These are phyloP conservation scores for Tulasnella sp. DNA, from an alignment of 768 basidiomycete genomes.

Conservation along the genomic window DNA sequence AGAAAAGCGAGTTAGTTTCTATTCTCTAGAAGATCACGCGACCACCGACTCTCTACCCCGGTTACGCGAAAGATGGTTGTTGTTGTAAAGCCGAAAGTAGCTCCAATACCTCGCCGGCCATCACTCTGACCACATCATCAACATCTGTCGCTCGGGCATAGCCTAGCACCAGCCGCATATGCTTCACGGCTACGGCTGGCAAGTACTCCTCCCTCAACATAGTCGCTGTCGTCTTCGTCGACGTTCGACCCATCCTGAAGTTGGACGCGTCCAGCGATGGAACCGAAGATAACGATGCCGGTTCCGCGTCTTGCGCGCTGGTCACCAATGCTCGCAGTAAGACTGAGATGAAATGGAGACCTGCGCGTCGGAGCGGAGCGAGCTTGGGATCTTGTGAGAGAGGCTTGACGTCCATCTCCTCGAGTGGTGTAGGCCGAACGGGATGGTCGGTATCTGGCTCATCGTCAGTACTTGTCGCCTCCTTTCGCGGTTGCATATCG, in stretches of 20 bases:
- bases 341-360: conserved; percentile 67
- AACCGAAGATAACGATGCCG: neutral
- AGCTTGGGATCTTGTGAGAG: conserved; percentile 51
- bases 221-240: neutral
- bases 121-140: conserved; percentile 58
- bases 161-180: conserved; percentile 49
- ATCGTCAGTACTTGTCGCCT: neutral
- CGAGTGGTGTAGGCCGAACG: conserved; percentile 3
- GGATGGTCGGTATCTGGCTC: too few relatives aligned
- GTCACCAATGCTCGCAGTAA: conserved; percentile 51
- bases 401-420: conserved; percentile 46
- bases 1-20: too few relatives aligned
- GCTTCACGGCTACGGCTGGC: conserved; percentile 33
- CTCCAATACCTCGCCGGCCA: conserved; percentile 64
- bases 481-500: neutral
- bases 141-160: conserved; percentile 65
- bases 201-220: conserved; percentile 24
- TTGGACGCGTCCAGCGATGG: neutral
- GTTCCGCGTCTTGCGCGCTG: conserved; percentile 36
- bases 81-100: conserved; percentile 11
- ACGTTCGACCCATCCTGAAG: neutral
- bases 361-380: conserved; percentile 74
- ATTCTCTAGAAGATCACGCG: too few relatives aligned
- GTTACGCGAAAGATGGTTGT: too few relatives aligned
- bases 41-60: too few relatives aligned